A percentile compares a stretch with the other conserved stretches of the same genome.
Conservation (phyloP, 1,284 basidiomycete species). For the Puccinia hordei region DNA sequence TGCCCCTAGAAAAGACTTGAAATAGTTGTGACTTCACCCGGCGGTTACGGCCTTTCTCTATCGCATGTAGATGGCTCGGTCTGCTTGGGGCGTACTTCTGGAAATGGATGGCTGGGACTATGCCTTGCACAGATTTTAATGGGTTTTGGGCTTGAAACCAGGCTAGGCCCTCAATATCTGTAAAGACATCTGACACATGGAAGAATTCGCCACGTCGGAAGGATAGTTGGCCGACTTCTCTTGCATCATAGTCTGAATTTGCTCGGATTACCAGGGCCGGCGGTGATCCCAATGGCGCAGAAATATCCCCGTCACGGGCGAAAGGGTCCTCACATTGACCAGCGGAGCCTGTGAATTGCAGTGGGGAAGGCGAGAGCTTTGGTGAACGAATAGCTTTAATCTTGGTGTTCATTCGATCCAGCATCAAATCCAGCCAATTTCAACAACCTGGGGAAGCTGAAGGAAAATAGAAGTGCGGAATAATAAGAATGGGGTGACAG, state of each 20-base stretch:
- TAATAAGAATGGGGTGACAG: no score
- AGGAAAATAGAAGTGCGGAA: neutral
- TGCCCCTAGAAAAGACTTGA: neutral
- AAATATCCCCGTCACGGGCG: slow-evolving; percentile 8
- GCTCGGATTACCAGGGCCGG: slow-evolving; percentile 29
- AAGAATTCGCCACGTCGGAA: slow-evolving; percentile 32
- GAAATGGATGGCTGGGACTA: neutral
- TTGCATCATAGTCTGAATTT: neutral
- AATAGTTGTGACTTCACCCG: neutral
- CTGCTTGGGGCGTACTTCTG: slow-evolving; percentile 6
- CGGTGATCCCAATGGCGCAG: neutral
- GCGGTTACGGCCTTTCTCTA: neutral
- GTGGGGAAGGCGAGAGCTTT: neutral
- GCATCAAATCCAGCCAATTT: no score
- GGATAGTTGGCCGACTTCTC: neutral
- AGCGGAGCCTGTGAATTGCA: neutral
- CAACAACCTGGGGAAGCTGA: neutral
- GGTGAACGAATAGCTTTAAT: neutral
- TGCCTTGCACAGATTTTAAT: neutral
- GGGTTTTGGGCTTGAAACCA: slow-evolving; percentile 40
- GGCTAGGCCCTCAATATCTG: neutral
- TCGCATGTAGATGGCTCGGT: neutral
- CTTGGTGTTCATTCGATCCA: neutral
- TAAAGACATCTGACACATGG: slow-evolving; percentile 9
- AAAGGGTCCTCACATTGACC: neutral